These are phyloP conservation scores for Juglanconis sp. DNA, from an alignment of 2,329 filamentous ascomycete species.

Conservation along the genomic window DNA sequence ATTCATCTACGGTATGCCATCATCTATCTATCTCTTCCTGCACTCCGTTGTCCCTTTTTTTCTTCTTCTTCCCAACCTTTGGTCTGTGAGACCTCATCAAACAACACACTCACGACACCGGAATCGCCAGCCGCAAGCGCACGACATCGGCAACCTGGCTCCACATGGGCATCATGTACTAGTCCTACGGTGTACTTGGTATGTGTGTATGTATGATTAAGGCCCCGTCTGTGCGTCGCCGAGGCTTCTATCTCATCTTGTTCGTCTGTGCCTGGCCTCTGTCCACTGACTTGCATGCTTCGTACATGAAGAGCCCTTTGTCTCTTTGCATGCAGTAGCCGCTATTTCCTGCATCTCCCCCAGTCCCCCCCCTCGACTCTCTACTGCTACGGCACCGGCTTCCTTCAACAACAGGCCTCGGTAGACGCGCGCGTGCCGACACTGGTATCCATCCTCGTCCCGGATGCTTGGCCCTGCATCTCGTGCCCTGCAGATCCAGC, in stretches of 20 bases:
- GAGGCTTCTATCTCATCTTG: not conserved
- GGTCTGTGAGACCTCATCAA: not conserved
- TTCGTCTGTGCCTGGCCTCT: not conserved
- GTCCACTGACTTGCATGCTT: not conserved
- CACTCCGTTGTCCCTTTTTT: too few relatives aligned
- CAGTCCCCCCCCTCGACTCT: not conserved
- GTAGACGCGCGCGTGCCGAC: slow-evolving; percentile 9
- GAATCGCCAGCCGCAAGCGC: not conserved
- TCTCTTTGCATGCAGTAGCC: not conserved
- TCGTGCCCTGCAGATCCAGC: not conserved
- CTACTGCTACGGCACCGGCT: not conserved
- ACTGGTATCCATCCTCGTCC: not conserved
- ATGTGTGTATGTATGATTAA: not conserved
- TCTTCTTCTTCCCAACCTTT: too few relatives aligned
- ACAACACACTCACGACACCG: not conserved
- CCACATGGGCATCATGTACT: not conserved
- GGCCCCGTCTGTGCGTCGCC: not conserved
- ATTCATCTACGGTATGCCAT: too few relatives aligned
- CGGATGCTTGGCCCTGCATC: not conserved
- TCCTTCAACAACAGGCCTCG: not conserved
- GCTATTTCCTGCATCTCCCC: not conserved
- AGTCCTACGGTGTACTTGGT: not conserved
- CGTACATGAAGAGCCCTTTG: not conserved
- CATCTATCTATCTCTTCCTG: too few relatives aligned
- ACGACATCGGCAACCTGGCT: not conserved